Evolutionary conservation across 441 rosid species (phyloP), one percentile per base, ranked within the genome.

Genomic region (Erysimum cheiri): DNA sequence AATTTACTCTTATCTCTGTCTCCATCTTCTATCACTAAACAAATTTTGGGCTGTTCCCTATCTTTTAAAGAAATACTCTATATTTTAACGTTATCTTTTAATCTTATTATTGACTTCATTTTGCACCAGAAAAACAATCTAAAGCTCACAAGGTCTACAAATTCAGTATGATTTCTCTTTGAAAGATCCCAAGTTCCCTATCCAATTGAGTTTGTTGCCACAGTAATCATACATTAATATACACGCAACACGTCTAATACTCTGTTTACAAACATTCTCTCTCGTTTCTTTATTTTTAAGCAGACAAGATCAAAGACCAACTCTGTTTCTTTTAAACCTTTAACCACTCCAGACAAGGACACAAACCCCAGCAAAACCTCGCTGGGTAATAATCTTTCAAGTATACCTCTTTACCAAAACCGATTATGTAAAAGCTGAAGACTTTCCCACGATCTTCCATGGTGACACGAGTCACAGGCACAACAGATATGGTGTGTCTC

Each of bases 301-400:
- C 10, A 69, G 46, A 35, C 26, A 62, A 13, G 74, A 36, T 36
- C 22, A 56, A 64, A 53, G 50, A 48, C 22, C 31, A 32, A 60
- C 64, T 22, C 37, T 56, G 28, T 6, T 56, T 32, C 48, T 32
- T 6, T 64, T 75, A 94, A 72, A 87, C 10, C 80, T 84, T 90
- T 75, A 92, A 64, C 98, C 99, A 95, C 70, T 92, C 98, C 67
- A 95, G 80, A 80, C 98, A 95, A 66, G 99, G 98, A 46, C 99
- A 95, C 9, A 92, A 76, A 3, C 99, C 99, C 97, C 98, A 95
- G 78, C 99, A 95, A 77, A 87, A 89, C 70, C 96, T 81, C 0
- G 98, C 82, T 0, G 99, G 99, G 58, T 92, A 95, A 75, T 90
- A 90, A 83, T 95, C 99, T 82, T 92, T 95, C 60, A 88, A 72